Evolutionary conservation across 805 yeast species (phyloP), one percentile per base, ranked within the genome.

Genomic region (Ogataea ramenticola): DNA sequence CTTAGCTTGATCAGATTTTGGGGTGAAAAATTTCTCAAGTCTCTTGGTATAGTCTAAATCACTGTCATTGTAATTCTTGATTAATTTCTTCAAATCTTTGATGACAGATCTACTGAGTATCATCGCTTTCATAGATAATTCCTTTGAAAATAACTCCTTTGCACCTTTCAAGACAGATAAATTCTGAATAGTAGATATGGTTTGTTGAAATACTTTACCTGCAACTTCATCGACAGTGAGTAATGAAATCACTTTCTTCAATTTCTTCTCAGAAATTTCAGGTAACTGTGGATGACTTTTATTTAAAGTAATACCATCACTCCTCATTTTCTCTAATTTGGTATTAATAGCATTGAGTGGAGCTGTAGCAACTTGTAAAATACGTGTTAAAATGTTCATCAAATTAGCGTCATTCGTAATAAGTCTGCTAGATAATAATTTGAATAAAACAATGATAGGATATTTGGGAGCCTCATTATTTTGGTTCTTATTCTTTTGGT

Each of bases 1-100:
- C 55, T 88, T 89, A 8, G 96, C 86, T 59, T 93, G 98, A 48
- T 85, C 89, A 0, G 96, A 85, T 36, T 85, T 79, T 1, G 89
- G 77, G 0, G 87, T 76, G 2, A 93, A 85, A 56, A 90, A 86
- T 52, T 77, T 78, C 24, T 76, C 65, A 47, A 89, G 44, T 0
- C 53, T 42, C n/a, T 55, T 42, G n/a, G n/a, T n/a, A n/a, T n/a
- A n/a, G n/a, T n/a, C n/a, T n/a, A n/a, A n/a, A n/a, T n/a, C n/a
- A n/a, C n/a, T n/a, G n/a, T n/a, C n/a, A n/a, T n/a, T n/a, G n/a
- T n/a, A n/a, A n/a, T n/a, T n/a, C n/a, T n/a, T n/a, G n/a, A n/a
- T n/a, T 10, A 87, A 66, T 1, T 54, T 57, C 34, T 72, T 64
- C 42, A 90, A 61, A 50, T 85, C 93, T 1, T 49, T 52, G 8